These are phyloP conservation scores for Biancaea sappan DNA, from an alignment of 306 rosid species.

Conservation along the genomic window DNA sequence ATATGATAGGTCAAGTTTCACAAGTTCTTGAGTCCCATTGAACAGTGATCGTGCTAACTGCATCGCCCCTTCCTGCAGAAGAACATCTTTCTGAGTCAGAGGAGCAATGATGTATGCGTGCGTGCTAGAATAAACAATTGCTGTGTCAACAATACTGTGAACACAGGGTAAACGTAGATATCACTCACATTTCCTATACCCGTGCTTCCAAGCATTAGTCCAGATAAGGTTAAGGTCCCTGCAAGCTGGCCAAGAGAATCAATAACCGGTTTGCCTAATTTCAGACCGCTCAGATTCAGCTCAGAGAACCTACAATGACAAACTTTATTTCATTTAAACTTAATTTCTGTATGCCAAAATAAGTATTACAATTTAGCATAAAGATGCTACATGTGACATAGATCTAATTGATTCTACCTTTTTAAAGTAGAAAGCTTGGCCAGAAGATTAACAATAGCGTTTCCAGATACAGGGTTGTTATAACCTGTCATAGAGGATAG, in stretches of 20 bases:
- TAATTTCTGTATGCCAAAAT: not conserved
- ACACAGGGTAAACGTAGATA: constrained; percentile 21
- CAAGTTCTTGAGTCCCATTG: constrained; percentile 52
- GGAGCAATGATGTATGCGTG: constrained; percentile 27
- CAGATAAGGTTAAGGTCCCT: constrained; percentile 61
- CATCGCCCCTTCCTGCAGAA: constrained; percentile 69
- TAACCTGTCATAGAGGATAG: constrained; percentile 59
- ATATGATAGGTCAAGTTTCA: constrained; percentile 57
- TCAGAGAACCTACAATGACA: constrained; percentile 47
- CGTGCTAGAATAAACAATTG: constrained; percentile 31
- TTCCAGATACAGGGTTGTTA: constrained; percentile 79
- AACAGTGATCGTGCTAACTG: constrained; percentile 58
- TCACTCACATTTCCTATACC: constrained; percentile 83
- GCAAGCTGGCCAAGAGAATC: constrained; percentile 76
- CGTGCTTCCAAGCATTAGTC: constrained; percentile 75
- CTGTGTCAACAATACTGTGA: constrained; percentile 16
- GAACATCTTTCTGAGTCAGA: constrained; percentile 36
- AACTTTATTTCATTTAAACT: not conserved
- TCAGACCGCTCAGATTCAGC: constrained; percentile 56
- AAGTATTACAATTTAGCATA: not conserved
- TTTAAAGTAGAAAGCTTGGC: constrained; percentile 70
- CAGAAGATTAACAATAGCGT: constrained; percentile 60
- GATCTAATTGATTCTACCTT: constrained; percentile 53
- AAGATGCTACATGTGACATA: not conserved
- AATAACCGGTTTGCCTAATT: constrained; percentile 71